These are phyloP conservation scores for Vanrija sp. DNA, from an alignment of 1,284 basidiomycete species.

Conservation along the genomic window DNA sequence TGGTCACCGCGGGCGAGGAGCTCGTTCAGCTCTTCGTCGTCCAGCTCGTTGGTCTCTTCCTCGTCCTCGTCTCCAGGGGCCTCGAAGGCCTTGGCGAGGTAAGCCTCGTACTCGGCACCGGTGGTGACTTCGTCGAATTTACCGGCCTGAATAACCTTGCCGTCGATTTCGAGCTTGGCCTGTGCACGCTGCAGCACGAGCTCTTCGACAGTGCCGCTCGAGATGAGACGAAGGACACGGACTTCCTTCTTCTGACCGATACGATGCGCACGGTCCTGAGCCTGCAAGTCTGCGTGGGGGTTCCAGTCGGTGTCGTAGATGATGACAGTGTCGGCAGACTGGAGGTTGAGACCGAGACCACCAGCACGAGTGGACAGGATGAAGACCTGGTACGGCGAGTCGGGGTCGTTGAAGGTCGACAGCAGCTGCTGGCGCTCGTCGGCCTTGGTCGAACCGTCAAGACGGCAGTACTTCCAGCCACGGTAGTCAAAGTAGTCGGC, in stretches of 20 bases:
- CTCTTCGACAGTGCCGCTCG: conserved; percentile 97
- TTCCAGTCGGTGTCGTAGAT: conserved; percentile 79
- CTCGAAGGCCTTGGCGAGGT: conserved; percentile 64
- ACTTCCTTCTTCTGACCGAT: conserved; percentile 99
- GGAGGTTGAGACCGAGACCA: conserved; percentile 95
- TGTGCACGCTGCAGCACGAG: conserved; percentile 92
- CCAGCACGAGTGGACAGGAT: conserved; percentile 94
- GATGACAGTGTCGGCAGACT: conserved; percentile 98
- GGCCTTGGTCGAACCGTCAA: conserved; percentile 97
- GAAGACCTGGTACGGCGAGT: conserved; percentile 90
- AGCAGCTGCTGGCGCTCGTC: conserved; percentile 93
- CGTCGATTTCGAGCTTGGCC: conserved; percentile 97
- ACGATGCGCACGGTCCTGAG: conserved; percentile 82
- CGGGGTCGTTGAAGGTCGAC: conserved; percentile 82
- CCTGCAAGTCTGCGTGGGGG: conserved; percentile 93
- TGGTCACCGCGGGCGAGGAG: conserved; percentile 81
- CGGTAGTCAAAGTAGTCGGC: conserved; percentile 94
- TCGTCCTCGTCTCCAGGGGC: conserved; percentile 74
- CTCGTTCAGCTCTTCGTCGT: conserved; percentile 96
- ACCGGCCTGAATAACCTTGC: conserved; percentile 98
- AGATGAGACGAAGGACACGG: conserved; percentile 92
- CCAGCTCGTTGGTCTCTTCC: conserved; percentile 90
- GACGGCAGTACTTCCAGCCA: conserved; percentile 84
- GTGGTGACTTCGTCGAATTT: conserved; percentile 99
- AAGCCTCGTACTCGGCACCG: conserved; percentile 93